Evolutionary conservation across 805 yeast genomes (phyloP).

Genomic region (Hanseniaspora clermontiae): DNA sequence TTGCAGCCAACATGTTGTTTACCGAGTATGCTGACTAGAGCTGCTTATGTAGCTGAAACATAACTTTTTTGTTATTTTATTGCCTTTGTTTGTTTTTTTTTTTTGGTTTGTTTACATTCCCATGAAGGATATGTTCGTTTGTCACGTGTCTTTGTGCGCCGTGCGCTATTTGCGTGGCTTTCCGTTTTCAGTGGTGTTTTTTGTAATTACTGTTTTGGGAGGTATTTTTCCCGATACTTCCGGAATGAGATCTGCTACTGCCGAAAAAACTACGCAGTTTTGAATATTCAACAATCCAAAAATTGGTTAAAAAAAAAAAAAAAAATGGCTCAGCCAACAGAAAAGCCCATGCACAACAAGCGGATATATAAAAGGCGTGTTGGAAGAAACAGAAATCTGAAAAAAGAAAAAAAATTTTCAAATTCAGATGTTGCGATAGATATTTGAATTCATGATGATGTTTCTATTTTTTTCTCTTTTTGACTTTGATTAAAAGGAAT

Average conservation of each 20-base stretch:
- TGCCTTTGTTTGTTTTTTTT: background rate
- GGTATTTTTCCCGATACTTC: background rate
- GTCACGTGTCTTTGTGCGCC: background rate
- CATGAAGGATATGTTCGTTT: no score
- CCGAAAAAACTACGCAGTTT: background rate
- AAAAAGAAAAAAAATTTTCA: background rate
- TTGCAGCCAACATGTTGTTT: slow-evolving; percentile 85
- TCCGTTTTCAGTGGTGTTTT: background rate
- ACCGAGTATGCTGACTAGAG: slow-evolving; percentile 36
- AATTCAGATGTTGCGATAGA: no score
- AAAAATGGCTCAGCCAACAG: background rate
- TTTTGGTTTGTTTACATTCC: no score
- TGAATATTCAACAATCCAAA: slow-evolving; percentile 1
- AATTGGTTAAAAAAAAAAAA: background rate
- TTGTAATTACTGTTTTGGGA: no score
- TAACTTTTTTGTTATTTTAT: no score
- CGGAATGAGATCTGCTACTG: no score
- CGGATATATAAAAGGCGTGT: background rate
- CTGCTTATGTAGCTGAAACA: background rate
- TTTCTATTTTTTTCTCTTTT: no score
- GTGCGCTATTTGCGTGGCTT: no score
- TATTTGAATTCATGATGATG: no score
- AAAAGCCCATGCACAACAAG: background rate
- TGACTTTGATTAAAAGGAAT: background rate
- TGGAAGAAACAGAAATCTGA: background rate